Evolutionary conservation across 768 basidiomycete genomes (phyloP).

Genomic region (Amanita pallidorosea): DNA sequence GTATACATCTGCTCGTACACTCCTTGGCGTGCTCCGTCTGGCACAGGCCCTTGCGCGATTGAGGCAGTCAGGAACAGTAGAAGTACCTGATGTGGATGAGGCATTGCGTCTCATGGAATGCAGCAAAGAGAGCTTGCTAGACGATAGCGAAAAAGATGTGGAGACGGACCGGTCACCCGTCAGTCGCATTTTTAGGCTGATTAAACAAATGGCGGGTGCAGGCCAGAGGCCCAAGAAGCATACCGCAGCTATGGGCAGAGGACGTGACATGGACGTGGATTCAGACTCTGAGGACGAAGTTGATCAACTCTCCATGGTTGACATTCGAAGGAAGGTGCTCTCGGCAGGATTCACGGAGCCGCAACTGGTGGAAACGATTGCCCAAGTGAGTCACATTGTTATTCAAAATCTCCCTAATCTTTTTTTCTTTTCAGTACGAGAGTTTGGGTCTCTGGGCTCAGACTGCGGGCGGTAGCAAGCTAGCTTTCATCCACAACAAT

Average conservation of each 20-base stretch:
- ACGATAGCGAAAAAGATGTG: slow-evolving; percentile 61
- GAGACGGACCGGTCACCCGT: slow-evolving; percentile 70
- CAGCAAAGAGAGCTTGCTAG: slow-evolving; percentile 83
- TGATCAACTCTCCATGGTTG: slow-evolving; percentile 71
- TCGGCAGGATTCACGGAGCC: slow-evolving; percentile 86
- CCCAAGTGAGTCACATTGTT: slow-evolving; percentile 42
- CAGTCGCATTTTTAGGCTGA: slow-evolving; percentile 82
- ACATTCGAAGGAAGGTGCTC: slow-evolving; percentile 78
- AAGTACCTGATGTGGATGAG: slow-evolving; percentile 87
- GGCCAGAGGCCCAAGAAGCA: slow-evolving; percentile 26
- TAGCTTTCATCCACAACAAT: slow-evolving; percentile 46
- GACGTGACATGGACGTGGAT: slow-evolving; percentile 61
- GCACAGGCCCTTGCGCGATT: slow-evolving; percentile 92
- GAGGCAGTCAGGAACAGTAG: slow-evolving; percentile 73
- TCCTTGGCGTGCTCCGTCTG: slow-evolving; percentile 89
- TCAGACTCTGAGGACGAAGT: slow-evolving; percentile 62
- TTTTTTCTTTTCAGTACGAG: slow-evolving; percentile 59
- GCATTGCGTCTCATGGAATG: slow-evolving; percentile 95
- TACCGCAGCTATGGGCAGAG: slow-evolving; percentile 53
- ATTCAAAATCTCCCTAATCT: slow-evolving; percentile 1
- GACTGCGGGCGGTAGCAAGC: slow-evolving; percentile 73
- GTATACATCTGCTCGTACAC: slow-evolving; percentile 93
- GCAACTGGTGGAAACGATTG: slow-evolving; percentile 79
- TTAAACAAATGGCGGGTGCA: slow-evolving; percentile 71
- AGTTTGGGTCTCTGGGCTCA: slow-evolving; percentile 70